Evolutionary conservation across 805 yeast genomes (phyloP).

Genomic region (Wickerhamomyces subpelliculosus): DNA sequence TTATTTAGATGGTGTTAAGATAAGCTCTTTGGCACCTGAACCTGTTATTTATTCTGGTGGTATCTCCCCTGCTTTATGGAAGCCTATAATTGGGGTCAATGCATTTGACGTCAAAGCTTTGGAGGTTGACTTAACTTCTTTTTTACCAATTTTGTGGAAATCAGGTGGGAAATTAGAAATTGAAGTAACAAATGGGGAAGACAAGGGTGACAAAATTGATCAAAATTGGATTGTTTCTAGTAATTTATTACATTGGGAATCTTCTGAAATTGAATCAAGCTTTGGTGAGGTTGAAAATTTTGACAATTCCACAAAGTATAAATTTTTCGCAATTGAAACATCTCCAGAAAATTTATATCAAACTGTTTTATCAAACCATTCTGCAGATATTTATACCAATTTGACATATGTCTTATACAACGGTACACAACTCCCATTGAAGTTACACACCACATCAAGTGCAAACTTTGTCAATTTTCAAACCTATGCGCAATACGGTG

Average conservation of each 20-base stretch:
- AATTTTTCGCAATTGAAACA: slow-evolving; percentile 4
- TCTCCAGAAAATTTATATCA: slow-evolving; percentile 16
- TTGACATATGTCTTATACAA: slow-evolving; percentile 13
- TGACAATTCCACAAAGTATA: slow-evolving; percentile 19
- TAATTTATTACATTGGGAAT: slow-evolving; percentile 49
- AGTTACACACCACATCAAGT: slow-evolving; percentile 13
- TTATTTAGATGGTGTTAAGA: slow-evolving; percentile 48
- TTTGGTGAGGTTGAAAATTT: slow-evolving; percentile 29
- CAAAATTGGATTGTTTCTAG: slow-evolving; percentile 59
- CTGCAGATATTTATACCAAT: slow-evolving; percentile 10
- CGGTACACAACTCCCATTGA: slow-evolving; percentile 17
- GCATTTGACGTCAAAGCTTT: slow-evolving; percentile 72
- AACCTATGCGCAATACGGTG: slow-evolving; percentile 31
- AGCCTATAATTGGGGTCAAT: slow-evolving; percentile 65
- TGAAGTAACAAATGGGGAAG: slow-evolving; percentile 17
- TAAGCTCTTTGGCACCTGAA: slow-evolving; percentile 59
- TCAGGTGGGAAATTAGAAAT: slow-evolving; percentile 22
- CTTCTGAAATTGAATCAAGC: slow-evolving; percentile 29
- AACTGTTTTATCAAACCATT: slow-evolving; percentile 12
- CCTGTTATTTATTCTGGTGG: slow-evolving; percentile 82
- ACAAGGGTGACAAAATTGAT: slow-evolving; percentile 25
- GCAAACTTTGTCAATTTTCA: slow-evolving; percentile 33
- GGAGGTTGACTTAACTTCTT: slow-evolving; percentile 63
- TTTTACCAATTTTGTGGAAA: slow-evolving; percentile 63
- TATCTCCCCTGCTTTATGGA: slow-evolving; percentile 73